phyloP scores from a whole-genome alignment of 2,329 filamentous ascomycete genomes.

The Neoscytalidium dimidiatum region DNA sequence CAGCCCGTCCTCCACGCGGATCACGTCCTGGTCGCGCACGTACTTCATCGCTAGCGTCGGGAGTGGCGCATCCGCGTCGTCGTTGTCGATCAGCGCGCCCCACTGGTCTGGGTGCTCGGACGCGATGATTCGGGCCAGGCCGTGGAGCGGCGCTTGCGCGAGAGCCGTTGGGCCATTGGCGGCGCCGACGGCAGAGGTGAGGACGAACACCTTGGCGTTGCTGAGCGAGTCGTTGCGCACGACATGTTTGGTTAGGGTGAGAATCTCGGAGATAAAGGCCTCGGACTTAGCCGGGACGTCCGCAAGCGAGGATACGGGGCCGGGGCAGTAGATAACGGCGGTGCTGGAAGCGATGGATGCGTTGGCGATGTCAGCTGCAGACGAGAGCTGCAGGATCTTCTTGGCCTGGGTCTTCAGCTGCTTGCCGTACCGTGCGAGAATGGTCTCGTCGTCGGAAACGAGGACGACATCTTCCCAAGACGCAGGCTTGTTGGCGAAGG shows the following conservation, averaged over 20 bases:
- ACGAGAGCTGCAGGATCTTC: neutral
- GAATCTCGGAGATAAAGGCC: slow-evolving; percentile 25
- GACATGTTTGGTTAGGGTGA: slow-evolving; percentile 24
- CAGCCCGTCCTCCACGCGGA: slow-evolving; percentile 42
- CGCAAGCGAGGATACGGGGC: slow-evolving; percentile 4
- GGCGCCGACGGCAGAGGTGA: slow-evolving; percentile 29
- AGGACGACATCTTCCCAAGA: slow-evolving; percentile 29
- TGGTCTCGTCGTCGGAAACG: slow-evolving; percentile 27
- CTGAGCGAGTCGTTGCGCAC: slow-evolving; percentile 18
- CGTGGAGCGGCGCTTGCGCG: slow-evolving; percentile 38
- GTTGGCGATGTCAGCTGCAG: too few relatives aligned
- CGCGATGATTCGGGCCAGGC: slow-evolving; percentile 41
- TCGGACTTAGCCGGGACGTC: slow-evolving; percentile 24
- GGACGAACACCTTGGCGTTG: slow-evolving; percentile 31
- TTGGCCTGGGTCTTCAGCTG: slow-evolving; percentile 23
- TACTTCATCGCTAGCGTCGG: slow-evolving; percentile 42
- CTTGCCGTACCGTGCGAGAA: slow-evolving; percentile 24
- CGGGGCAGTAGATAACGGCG: slow-evolving; percentile 26
- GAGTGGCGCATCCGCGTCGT: slow-evolving; percentile 30
- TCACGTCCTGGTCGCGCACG: slow-evolving; percentile 39
- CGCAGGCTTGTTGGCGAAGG: slow-evolving; percentile 33
- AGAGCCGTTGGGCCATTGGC: slow-evolving; percentile 32
- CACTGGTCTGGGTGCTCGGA: slow-evolving; percentile 42
- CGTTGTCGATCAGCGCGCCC: slow-evolving; percentile 40
- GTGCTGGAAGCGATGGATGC: slow-evolving; percentile 17